These are phyloP conservation scores for Senna tora DNA, from an alignment of 306 rosid genomes.

Conservation along the genomic window DNA sequence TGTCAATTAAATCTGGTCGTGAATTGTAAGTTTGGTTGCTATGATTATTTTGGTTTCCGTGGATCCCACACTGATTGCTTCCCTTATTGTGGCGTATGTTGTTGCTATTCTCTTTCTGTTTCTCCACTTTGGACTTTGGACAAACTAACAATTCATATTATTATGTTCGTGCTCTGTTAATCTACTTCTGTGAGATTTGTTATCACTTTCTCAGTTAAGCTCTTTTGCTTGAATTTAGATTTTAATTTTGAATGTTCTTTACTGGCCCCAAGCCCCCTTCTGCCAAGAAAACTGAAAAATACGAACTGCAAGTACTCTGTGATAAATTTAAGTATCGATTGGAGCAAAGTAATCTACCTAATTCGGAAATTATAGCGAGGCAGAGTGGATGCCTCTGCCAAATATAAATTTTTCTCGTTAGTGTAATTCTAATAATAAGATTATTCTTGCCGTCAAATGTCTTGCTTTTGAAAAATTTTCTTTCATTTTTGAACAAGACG, in stretches of 20 bases:
- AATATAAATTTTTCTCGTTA: background rate
- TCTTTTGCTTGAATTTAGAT: background rate
- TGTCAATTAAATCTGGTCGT: too few relatives aligned
- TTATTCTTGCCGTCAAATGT: slow-evolving; percentile 1
- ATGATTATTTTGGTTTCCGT: background rate
- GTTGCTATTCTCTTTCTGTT: background rate
- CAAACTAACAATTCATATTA: too few relatives aligned
- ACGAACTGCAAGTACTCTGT: too few relatives aligned
- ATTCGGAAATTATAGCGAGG: background rate
- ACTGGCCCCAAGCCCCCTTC: too few relatives aligned
- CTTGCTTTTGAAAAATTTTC: background rate
- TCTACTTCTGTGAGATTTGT: background rate
- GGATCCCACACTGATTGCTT: background rate
- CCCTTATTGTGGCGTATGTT: background rate
- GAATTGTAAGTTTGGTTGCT: background rate
- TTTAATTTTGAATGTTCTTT: background rate
- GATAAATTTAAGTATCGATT: background rate
- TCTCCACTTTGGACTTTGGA: background rate
- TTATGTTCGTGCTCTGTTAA: background rate
- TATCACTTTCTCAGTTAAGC: background rate
- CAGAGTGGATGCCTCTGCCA: background rate
- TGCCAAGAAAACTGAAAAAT: background rate
- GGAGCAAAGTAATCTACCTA: background rate
- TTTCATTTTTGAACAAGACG: background rate
- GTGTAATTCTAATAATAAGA: background rate